Percentiles rank a stretch among this genome's conserved stretches.
These are phyloP conservation scores for Russula olivacea DNA, from an alignment of 768 basidiomycete genomes.

Conservation along the genomic window DNA sequence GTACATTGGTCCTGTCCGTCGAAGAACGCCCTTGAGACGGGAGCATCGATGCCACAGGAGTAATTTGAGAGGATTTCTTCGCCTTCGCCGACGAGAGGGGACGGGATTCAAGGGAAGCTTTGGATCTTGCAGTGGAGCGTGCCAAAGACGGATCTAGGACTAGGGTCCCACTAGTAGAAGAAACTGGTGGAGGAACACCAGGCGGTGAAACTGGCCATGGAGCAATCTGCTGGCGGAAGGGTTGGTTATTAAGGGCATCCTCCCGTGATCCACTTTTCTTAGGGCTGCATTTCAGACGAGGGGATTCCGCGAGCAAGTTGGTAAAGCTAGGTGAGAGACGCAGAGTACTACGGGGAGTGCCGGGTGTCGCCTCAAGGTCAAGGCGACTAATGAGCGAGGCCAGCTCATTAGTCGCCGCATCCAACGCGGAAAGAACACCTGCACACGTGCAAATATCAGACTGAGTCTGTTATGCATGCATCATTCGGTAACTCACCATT, in stretches of 20 bases:
- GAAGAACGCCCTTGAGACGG: not conserved
- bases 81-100: not conserved
- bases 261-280: slow-evolving; percentile 31
- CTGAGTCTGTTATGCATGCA: not conserved
- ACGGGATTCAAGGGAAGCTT: not conserved
- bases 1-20: not conserved
- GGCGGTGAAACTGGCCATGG: slow-evolving; percentile 52
- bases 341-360: slow-evolving; percentile 38
- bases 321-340: slow-evolving; percentile 26
- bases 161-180: not conserved
- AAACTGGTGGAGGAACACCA: not conserved
- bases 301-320: slow-evolving; percentile 24
- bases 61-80: not conserved
- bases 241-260: slow-evolving; percentile 12
- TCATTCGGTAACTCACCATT: slow-evolving; percentile 38
- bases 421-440: slow-evolving; percentile 65
- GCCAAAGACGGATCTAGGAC: not conserved
- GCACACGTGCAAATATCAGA: slow-evolving; percentile 10
- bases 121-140: not conserved
- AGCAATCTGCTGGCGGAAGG: slow-evolving; percentile 50
- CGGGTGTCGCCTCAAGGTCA: slow-evolving; percentile 75
- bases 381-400: slow-evolving; percentile 73
- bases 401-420: slow-evolving; percentile 74
- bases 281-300: slow-evolving; percentile 31
- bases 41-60: not conserved